Conservation (phyloP, 345 rosid genomes). For the Sisymbrium altissimum region DNA sequence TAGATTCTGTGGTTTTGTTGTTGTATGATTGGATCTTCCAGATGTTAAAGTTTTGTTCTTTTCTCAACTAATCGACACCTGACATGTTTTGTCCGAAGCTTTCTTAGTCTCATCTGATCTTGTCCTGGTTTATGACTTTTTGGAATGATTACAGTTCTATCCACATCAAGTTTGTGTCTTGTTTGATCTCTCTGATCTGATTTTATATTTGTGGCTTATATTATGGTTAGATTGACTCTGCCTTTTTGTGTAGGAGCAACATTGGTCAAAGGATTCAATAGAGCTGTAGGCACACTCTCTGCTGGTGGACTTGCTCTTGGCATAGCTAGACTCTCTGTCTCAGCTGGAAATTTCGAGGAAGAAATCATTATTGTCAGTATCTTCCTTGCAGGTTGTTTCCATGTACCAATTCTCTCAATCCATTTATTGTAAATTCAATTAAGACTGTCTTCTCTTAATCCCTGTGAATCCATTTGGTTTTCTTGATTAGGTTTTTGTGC, state of each 20-base stretch:
- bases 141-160: no score
- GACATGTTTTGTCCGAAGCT: neutral
- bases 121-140: neutral
- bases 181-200: neutral
- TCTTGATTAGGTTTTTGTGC: constrained; percentile 51
- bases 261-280: constrained; percentile 80
- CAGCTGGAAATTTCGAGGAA: constrained; percentile 56
- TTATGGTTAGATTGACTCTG: neutral
- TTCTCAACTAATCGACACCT: neutral
- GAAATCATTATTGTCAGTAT: constrained; percentile 53
- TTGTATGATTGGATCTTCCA: neutral
- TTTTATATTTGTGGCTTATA: neutral
- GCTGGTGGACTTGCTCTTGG: constrained; percentile 85
- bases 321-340: constrained; percentile 57
- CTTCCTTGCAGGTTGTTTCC: constrained; percentile 65
- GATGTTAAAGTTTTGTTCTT: neutral
- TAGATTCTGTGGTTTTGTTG: neutral
- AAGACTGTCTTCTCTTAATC: no score
- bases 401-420: neutral
- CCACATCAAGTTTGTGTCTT: neutral
- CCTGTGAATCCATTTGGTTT: neutral
- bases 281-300: constrained; percentile 81
- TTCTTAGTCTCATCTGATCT: neutral
- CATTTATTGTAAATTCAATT: neutral
- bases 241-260: constrained; percentile 58